Evolutionary conservation across 163 green algal species (phyloP).

Genomic region (Coccomyxa subellipsoidea): DNA sequence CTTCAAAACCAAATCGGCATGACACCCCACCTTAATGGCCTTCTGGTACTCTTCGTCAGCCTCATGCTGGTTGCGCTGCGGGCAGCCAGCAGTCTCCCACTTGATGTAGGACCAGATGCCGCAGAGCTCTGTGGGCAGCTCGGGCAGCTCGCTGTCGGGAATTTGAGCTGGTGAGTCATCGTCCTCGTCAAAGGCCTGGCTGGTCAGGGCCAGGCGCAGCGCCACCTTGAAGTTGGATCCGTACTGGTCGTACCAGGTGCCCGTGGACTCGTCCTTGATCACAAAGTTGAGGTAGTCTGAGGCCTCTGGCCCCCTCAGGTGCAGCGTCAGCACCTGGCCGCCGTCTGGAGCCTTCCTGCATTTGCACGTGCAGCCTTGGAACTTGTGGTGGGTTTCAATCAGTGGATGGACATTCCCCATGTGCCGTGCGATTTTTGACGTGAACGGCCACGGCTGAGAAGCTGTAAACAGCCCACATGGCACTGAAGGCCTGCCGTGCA

Average conservation of each 20-base stretch:
- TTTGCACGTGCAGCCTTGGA: not conserved
- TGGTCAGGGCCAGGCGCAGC: constrained; percentile 31
- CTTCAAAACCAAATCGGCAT: no score
- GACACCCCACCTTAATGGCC: constrained; percentile 33
- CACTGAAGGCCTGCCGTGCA: no score
- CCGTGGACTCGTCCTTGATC: constrained; percentile 83
- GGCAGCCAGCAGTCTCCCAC: constrained; percentile 88
- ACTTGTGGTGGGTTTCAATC: not conserved
- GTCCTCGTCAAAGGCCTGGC: constrained; percentile 25
- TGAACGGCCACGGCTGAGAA: no score
- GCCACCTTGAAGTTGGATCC: constrained; percentile 86
- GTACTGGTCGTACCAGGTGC: constrained; percentile 83
- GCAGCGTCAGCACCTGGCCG: constrained; percentile 50
- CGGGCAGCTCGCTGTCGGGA: constrained; percentile 34
- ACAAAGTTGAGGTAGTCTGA: constrained; percentile 93
- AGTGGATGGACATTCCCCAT: not conserved
- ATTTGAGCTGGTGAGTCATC: not conserved
- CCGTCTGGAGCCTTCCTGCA: constrained; percentile 14
- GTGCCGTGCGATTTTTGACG: not conserved
- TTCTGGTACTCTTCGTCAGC: constrained; percentile 66
- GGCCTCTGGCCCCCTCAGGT: constrained; percentile 62
- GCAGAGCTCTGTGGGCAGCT: constrained; percentile 79
- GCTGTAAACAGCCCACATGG: no score
- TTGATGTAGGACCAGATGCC: constrained; percentile 95
- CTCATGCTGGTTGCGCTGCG: constrained; percentile 62